Percentiles rank a stretch among this genome's conserved stretches.
Evolutionary conservation across 208 protist genomes (phyloP).

Genomic region (Porcisia hertigi): DNA sequence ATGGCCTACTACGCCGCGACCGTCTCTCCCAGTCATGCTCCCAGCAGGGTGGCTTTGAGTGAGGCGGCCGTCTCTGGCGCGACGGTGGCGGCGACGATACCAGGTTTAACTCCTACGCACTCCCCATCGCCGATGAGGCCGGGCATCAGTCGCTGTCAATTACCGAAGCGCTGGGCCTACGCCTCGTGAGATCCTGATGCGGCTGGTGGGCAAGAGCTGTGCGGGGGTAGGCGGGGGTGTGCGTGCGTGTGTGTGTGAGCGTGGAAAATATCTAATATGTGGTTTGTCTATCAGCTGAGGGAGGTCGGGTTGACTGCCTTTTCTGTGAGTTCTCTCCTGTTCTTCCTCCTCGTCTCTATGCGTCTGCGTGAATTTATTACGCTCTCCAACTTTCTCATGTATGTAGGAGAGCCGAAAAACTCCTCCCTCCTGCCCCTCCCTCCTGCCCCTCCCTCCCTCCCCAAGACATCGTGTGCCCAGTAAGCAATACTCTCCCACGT

Average conservation of each 20-base stretch:
- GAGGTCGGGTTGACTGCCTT: no score
- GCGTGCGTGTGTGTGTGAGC: background rate
- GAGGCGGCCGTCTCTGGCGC: background rate
- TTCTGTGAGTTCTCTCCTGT: no score
- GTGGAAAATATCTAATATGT: no score
- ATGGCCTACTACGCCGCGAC: constrained; percentile 39
- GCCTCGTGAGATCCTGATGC: constrained; percentile 4
- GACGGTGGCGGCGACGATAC: background rate
- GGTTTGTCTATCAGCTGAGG: no score
- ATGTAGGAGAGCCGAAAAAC: no score
- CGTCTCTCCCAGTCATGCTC: constrained; percentile 7
- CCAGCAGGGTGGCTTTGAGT: background rate
- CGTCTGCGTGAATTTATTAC: no score
- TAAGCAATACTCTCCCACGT: no score
- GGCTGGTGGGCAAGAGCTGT: background rate
- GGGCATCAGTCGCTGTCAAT: constrained; percentile 1
- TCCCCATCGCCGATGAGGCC: background rate
- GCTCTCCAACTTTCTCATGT: no score
- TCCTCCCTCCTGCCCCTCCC: no score
- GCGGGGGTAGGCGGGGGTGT: background rate
- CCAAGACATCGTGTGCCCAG: no score
- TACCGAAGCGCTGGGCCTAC: constrained; percentile 41
- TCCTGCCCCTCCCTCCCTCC: no score
- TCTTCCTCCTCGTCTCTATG: no score
- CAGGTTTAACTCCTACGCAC: background rate